These are phyloP conservation scores for Phytophthora meadii DNA, from an alignment of 352 stramenopile species.

Conservation along the genomic window DNA sequence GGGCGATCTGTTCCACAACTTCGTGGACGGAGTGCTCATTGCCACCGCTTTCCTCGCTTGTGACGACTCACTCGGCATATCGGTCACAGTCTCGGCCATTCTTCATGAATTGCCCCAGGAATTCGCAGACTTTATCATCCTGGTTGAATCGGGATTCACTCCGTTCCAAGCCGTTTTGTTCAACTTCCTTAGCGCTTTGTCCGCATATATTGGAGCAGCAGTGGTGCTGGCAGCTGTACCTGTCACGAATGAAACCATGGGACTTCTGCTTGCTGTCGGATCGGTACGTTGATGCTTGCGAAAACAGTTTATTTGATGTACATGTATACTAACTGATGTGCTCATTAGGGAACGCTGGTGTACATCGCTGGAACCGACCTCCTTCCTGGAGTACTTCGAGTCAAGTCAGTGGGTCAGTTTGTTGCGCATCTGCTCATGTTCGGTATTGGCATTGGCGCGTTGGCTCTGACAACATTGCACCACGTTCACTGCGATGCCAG, in stretches of 20 bases:
- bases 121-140: constrained; percentile 87
- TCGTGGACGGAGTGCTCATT: constrained; percentile 86
- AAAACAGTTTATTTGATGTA: background rate
- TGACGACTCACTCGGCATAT: constrained; percentile 49
- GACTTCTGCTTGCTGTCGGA: constrained; percentile 75
- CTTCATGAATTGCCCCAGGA: constrained; percentile 90
- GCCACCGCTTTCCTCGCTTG: constrained; percentile 62
- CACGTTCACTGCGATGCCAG: constrained; percentile 85
- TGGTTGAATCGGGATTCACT: constrained; percentile 76
- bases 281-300: constrained; percentile 54
- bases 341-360: constrained; percentile 53
- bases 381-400: constrained; percentile 54
- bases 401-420: constrained; percentile 54
- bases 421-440: constrained; percentile 55
- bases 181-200: constrained; percentile 86
- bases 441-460: constrained; percentile 64
- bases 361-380: constrained; percentile 81
- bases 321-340: background rate
- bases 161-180: constrained; percentile 67
- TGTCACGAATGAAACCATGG: constrained; percentile 68
- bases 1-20: constrained; percentile 92
- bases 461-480: constrained; percentile 88
- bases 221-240: constrained; percentile 64
- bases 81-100: constrained; percentile 74
- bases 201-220: constrained; percentile 74